A percentile compares a stretch with the other conserved stretches of the same genome.
These are phyloP conservation scores for Neofusicoccum kwambonambiense DNA, from an alignment of 2,329 filamentous ascomycete genomes.

Conservation along the genomic window DNA sequence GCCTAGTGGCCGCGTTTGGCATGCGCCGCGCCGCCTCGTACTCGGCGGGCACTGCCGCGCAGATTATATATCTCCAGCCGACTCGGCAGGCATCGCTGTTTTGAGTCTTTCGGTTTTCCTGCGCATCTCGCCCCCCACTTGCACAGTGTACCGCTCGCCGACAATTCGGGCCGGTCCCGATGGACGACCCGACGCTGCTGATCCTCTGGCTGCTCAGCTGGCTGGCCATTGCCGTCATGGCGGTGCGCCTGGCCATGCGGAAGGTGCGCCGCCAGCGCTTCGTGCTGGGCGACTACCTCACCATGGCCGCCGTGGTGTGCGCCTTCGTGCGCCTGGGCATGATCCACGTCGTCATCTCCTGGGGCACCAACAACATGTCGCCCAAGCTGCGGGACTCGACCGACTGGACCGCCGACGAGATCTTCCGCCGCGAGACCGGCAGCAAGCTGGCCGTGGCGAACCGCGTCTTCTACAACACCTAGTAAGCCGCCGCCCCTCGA, in stretches of 20 bases:
- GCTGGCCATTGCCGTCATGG: not conserved
- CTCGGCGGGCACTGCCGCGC: not conserved
- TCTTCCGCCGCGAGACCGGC: not conserved
- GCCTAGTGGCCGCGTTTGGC: not conserved
- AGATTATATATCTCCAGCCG: not conserved
- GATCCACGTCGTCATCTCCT: not conserved
- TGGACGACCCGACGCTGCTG: slow-evolving; percentile 9
- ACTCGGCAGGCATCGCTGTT: not conserved
- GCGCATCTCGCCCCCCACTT: not conserved
- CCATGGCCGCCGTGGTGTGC: not conserved
- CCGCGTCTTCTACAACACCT: slow-evolving; percentile 10
- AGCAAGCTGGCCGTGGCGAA: slow-evolving; percentile 4
- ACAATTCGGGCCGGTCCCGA: slow-evolving; percentile 1
- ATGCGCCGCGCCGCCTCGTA: too few species aligned
- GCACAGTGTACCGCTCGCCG: not conserved
- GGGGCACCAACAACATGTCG: slow-evolving; percentile 7
- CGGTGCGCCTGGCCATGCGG: not conserved
- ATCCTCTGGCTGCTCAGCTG: slow-evolving; percentile 7
- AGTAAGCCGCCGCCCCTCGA: not conserved
- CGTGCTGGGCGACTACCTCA: not conserved
- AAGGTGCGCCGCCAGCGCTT: not conserved
- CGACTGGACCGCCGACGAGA: not conserved
- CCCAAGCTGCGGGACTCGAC: not conserved
- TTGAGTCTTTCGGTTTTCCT: not conserved
- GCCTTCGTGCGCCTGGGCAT: slow-evolving; percentile 4